Conservation (phyloP, 208 protist species). For the Acanthamoeba royreba region DNA sequence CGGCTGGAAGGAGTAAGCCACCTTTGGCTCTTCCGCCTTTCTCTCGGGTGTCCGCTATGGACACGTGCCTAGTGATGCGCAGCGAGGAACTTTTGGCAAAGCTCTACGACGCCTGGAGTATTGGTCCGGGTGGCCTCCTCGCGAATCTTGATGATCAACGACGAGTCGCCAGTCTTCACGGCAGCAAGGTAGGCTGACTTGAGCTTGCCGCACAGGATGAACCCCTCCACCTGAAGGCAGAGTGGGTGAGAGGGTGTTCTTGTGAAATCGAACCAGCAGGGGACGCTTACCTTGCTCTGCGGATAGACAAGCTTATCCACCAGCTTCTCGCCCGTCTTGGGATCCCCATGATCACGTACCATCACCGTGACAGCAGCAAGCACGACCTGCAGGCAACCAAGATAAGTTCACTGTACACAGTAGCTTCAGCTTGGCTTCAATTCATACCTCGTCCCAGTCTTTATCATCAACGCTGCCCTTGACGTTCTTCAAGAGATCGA, state of each 20-base stretch:
- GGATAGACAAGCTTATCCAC: neutral
- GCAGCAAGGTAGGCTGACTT: constrained; percentile 12
- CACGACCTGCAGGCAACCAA: no score
- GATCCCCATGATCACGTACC: neutral
- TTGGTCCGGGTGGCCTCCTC: neutral
- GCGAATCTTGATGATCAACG: neutral
- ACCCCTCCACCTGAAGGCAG: neutral
- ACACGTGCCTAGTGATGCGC: neutral
- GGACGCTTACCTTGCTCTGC: neutral
- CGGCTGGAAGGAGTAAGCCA: no score
- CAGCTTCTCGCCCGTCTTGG: constrained; percentile 13
- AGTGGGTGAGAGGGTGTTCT: no score
- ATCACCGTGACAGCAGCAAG: neutral
- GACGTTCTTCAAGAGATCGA: constrained; percentile 43
- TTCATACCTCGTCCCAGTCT: constrained; percentile 44
- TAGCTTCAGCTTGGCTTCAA: no score
- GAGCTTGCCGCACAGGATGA: neutral
- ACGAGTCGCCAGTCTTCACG: neutral
- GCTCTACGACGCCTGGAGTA: neutral
- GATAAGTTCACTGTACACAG: no score
- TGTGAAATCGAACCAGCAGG: neutral
- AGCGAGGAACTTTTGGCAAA: neutral
- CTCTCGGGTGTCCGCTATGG: no score
- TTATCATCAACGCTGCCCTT: constrained; percentile 37
- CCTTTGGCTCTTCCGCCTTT: no score